Percentiles rank a stretch among this genome's conserved stretches.
These are phyloP conservation scores for Warburgia ugandensis DNA, from an alignment of 164 flowering plant species.

Conservation along the genomic window DNA sequence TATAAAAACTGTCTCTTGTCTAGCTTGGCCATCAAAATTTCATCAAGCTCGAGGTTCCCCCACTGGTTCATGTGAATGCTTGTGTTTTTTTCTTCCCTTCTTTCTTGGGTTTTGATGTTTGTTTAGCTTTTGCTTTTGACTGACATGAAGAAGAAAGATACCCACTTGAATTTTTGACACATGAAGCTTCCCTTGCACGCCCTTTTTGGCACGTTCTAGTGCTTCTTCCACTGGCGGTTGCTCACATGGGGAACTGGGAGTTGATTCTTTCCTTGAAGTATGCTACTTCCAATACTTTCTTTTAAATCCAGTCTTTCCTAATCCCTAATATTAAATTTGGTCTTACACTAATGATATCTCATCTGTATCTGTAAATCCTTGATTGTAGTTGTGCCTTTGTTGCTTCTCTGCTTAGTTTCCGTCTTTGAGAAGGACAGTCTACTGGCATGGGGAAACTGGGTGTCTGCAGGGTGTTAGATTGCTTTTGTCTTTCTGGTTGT, in stretches of 20 bases:
- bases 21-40: not conserved
- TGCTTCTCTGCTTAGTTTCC: not conserved
- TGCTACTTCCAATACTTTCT: not conserved
- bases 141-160: not conserved
- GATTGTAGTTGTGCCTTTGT: not conserved
- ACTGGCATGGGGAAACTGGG: slow-evolving; percentile 50
- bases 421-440: not conserved
- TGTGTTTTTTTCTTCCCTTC: not conserved
- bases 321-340: not conserved
- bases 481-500: slow-evolving; percentile 40
- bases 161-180: slow-evolving; percentile 1
- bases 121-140: not conserved
- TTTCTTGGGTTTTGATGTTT: slow-evolving; percentile 1
- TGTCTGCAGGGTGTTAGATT: slow-evolving; percentile 48
- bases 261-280: not conserved
- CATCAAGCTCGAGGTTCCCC: not conserved
- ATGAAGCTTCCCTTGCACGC: slow-evolving; percentile 3
- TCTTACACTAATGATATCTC: not conserved
- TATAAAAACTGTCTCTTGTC: slow-evolving; percentile 3
- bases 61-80: not conserved
- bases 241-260: slow-evolving; percentile 20
- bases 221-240: slow-evolving; percentile 4
- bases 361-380: not conserved
- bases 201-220: slow-evolving; percentile 1
- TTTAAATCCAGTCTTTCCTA: not conserved